phyloP scores from a whole-genome alignment of 768 basidiomycete genomes.

The Naematelia aurantialba region DNA sequence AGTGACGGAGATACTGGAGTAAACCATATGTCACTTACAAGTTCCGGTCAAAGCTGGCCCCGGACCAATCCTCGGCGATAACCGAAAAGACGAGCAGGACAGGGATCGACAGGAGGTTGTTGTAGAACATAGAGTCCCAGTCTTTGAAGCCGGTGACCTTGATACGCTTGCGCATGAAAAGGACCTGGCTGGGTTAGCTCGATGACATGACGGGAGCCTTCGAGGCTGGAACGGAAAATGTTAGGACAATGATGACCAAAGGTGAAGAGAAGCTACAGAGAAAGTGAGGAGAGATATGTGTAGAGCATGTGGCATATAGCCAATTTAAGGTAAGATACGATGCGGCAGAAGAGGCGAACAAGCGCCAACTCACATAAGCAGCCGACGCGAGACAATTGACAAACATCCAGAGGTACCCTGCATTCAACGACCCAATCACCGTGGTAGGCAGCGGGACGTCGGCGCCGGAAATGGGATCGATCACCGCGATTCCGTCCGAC shows the following conservation, averaged over 20 bases:
- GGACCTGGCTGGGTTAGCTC: constrained; percentile 59
- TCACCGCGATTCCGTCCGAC: constrained; percentile 34
- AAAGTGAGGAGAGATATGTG: not conserved
- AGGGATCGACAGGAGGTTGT: constrained; percentile 91
- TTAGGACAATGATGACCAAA: constrained; percentile 1
- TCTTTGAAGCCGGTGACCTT: constrained; percentile 92
- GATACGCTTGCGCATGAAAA: constrained; percentile 94
- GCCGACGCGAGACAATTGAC: constrained; percentile 86
- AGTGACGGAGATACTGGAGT: too few relatives aligned
- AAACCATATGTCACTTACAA: too few relatives aligned
- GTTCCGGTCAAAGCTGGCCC: constrained; percentile 69
- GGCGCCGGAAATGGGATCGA: constrained; percentile 45
- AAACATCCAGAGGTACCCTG: constrained; percentile 96
- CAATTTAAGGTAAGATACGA: not conserved
- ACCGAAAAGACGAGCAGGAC: constrained; percentile 78
- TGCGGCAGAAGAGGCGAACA: not conserved
- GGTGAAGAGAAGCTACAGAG: not conserved
- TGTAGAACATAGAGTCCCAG: constrained; percentile 99
- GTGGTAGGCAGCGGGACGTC: constrained; percentile 38
- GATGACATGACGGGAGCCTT: not conserved
- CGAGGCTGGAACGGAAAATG: constrained; percentile 12
- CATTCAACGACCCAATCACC: constrained; percentile 58
- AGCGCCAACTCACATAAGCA: constrained; percentile 65
- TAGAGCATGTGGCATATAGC: not conserved
- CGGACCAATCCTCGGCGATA: constrained; percentile 82